phyloP scores from a whole-genome alignment of 441 rosid genomes.

The Pelargonium australe region DNA sequence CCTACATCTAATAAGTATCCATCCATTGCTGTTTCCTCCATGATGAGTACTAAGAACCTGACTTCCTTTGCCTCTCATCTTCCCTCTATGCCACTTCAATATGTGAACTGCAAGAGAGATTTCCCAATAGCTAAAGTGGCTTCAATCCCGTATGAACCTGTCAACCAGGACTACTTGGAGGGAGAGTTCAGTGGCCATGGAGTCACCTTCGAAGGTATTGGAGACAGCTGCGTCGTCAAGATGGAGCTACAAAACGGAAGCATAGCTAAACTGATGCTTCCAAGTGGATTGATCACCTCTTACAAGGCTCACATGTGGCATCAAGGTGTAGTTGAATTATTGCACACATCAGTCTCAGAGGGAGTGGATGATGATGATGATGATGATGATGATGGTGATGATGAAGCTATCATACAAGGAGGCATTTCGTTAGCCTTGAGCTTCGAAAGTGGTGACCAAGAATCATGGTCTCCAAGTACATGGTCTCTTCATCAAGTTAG shows the following conservation, averaged over 20 bases:
- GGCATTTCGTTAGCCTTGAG: constrained; percentile 55
- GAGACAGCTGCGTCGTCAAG: constrained; percentile 58
- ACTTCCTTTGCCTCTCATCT: constrained; percentile 15
- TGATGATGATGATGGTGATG: not conserved
- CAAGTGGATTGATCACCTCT: constrained; percentile 66
- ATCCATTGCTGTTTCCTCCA: constrained; percentile 11
- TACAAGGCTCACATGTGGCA: constrained; percentile 83
- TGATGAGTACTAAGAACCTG: constrained; percentile 14
- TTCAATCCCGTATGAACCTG: constrained; percentile 41
- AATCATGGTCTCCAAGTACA: constrained; percentile 40
- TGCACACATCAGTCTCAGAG: constrained; percentile 67
- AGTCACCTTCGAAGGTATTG: constrained; percentile 57
- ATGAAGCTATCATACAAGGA: constrained; percentile 47
- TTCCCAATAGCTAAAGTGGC: constrained; percentile 36
- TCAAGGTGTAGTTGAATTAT: constrained; percentile 62
- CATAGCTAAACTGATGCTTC: constrained; percentile 56
- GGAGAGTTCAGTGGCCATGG: constrained; percentile 74
- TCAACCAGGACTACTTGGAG: constrained; percentile 57
- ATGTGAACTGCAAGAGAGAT: constrained; percentile 22
- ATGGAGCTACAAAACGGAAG: constrained; percentile 56
- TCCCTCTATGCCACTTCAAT: constrained; percentile 21
- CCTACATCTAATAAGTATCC: not conserved
- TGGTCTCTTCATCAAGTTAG: constrained; percentile 54
- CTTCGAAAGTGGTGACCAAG: constrained; percentile 34
- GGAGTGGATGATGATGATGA: constrained; percentile 35